A percentile compares a stretch with the other conserved stretches of the same genome.
phyloP scores from a whole-genome alignment of 2,329 filamentous ascomycete species.

The Beauveria rudraprayagi region DNA sequence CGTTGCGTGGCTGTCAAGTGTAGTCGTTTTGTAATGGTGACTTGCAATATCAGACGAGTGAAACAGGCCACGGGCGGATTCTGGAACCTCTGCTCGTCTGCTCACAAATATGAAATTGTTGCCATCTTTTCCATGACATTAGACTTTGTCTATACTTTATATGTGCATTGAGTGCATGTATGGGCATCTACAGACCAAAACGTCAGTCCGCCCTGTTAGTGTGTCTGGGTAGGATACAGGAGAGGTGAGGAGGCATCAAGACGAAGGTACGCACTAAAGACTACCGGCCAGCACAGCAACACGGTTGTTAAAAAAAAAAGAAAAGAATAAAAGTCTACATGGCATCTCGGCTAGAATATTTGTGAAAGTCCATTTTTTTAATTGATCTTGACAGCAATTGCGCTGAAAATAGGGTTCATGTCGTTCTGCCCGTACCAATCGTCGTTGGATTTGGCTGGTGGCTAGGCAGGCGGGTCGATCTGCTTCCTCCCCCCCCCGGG shows the following conservation, averaged over 20 bases:
- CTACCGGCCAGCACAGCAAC: neutral
- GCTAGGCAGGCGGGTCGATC: neutral
- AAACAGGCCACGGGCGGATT: conserved; percentile 2
- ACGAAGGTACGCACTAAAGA: neutral
- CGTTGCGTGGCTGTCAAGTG: neutral
- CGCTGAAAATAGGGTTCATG: neutral
- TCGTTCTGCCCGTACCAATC: neutral
- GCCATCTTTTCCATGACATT: neutral
- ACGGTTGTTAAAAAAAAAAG: neutral
- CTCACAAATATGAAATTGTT: neutral
- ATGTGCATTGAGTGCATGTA: too few species aligned
- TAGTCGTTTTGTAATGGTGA: neutral
- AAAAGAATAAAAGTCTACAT: too few species aligned
- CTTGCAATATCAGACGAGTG: neutral
- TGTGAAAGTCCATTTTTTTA: neutral
- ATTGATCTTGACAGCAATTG: neutral
- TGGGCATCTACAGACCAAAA: neutral
- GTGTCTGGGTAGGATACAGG: neutral
- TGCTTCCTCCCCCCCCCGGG: neutral
- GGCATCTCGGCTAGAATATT: too few species aligned
- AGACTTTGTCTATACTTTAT: too few species aligned
- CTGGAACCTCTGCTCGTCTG: neutral
- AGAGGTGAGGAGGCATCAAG: neutral
- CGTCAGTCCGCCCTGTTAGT: neutral
- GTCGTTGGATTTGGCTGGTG: neutral